Evolutionary conservation across 495 filamentous ascomycete species (phyloP).

Genomic region (Aspergillus panamensis): DNA sequence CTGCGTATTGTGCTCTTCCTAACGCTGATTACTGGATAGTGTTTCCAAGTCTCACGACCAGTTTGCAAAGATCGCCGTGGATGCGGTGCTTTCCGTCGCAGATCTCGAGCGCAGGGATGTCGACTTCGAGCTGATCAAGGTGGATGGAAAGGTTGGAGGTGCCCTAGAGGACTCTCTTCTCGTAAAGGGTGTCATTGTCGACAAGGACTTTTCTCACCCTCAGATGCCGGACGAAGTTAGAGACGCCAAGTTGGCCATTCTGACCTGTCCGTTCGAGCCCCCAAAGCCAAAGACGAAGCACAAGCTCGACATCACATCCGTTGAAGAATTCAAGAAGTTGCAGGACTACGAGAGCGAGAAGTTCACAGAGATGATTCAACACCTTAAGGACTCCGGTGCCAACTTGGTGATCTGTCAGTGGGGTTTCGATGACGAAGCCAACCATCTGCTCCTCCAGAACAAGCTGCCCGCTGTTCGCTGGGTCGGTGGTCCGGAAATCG

Average conservation of each 20-base stretch:
- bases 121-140: constrained; percentile 98
- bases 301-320: constrained; percentile 95
- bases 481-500: constrained; percentile 98
- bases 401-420: constrained; percentile 99
- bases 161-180: constrained; percentile 91
- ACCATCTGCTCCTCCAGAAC: constrained; percentile 94
- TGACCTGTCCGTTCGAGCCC: constrained; percentile 98
- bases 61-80: constrained; percentile 94
- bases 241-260: constrained; percentile 94
- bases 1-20: neutral
- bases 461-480: constrained; percentile 93
- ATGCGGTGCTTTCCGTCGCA: constrained; percentile 94
- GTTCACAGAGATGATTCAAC: constrained; percentile 97
- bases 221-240: constrained; percentile 95
- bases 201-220: constrained; percentile 99
- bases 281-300: constrained; percentile 99
- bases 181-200: constrained; percentile 95
- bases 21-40: constrained; percentile 36
- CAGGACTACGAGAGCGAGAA: constrained; percentile 93
- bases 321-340: constrained; percentile 96
- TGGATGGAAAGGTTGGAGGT: constrained; percentile 96
- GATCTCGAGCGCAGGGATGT: constrained; percentile 96
- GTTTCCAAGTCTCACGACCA: constrained; percentile 98
- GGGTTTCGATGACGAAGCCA: constrained; percentile 99
- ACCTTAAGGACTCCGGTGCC: constrained; percentile 95